Evolutionary conservation across 108 stramenopile genomes (phyloP), one percentile per base, ranked within the genome.

Genomic region (Fragilaria radians): DNA sequence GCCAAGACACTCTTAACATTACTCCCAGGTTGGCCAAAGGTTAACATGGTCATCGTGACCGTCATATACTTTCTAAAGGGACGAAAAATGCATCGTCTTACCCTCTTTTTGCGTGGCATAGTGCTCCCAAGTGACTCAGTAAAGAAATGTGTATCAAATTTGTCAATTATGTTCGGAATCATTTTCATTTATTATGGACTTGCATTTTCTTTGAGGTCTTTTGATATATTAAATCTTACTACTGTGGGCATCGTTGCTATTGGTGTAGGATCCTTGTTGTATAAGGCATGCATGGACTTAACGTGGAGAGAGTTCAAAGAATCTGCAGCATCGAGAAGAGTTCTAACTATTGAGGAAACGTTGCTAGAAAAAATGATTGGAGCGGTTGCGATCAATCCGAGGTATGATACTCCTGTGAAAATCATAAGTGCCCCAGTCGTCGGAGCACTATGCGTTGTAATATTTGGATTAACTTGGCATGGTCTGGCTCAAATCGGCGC

Each of bases 1-100:
- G 85, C 86, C 54, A 88, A 86, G 67, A 86, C 73, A 28, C 68
- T 90, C 14, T 61, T 93, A 28, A 82, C 79, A 9, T 68, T 93
- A 17, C 23, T 90, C 31, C 88, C 92, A 3, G 82, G 82, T 5
- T 90, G 80, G 76, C 92, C 88, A 18, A 85, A 83, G 29, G 58
- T 85, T 28, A 93, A 93, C 52, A 72, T 90, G 59, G 54, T 81
- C 55, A 29, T 89, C 36, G 88, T 90, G 32, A 80, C 85, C 4
- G 32, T 77, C 46, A 61, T 87, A 29, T 90, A 83, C 58, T 73
- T 86, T 28, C 23, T 67, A 0, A 21, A 82, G 27, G 74, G 71
- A 57, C 79, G 88, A n/a, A 70, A 76, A 56, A 53, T 88, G 2
- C 80, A 89, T 47, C 52, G 57, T 18, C 61, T 90, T 11, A 93